Base-by-base conservation (phyloP, 176 grass and related monocot genomes). In the Puccinellia tenuiflora region DNA sequence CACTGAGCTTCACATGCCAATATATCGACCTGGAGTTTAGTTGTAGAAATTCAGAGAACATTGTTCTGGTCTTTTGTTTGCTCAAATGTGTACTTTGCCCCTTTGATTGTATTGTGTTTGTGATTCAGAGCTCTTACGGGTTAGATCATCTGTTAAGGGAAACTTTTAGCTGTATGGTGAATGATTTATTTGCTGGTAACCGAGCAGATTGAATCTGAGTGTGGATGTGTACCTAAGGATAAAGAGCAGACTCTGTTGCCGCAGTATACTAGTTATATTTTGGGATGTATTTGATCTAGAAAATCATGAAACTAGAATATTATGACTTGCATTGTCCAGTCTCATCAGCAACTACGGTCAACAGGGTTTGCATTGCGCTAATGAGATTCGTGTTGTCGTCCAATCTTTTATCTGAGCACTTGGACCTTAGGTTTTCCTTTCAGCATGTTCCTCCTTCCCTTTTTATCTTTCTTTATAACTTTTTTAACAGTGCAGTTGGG, bases 341-440 rank as follows among this genome's bases (percentile, higher is more conserved):
- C 88, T 90, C 80, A 68, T 90, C 88, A 59, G 38, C 66, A 38
- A 46, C 88, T 68, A 79, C 7, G 74, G 38, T 73, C 79, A 83
- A 86, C 79, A 78, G 74, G 6, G 54, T 55, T 21, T 86, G 74
- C 75, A 75, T 79, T 83, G 84, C 61, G 79, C 75, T 77, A 67
- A 85, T 15, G 70, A 87, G 85, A 81, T 88, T 79, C 85, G 70
- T 31, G 35, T 48, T 88, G 86, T 81, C 85, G 88, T 86, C 77
- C 30, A 55, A 73, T 74, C 88, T 90, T 90, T 86, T 78, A 73
- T 71, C 78, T 40, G 7, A 31, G 53, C 73, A 55, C 81, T 86
- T 15, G 22, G 71, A 24, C 87, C 82, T 85, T 52, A 72, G 78
- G 64, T 89, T 89, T 68, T 82, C 83, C 88, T 78, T 82, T 86